Percentiles rank a stretch among this genome's conserved stretches.
These are phyloP conservation scores for Tylopilus plumbeoviolaceoides DNA, from an alignment of 768 basidiomycete species.

Conservation along the genomic window DNA sequence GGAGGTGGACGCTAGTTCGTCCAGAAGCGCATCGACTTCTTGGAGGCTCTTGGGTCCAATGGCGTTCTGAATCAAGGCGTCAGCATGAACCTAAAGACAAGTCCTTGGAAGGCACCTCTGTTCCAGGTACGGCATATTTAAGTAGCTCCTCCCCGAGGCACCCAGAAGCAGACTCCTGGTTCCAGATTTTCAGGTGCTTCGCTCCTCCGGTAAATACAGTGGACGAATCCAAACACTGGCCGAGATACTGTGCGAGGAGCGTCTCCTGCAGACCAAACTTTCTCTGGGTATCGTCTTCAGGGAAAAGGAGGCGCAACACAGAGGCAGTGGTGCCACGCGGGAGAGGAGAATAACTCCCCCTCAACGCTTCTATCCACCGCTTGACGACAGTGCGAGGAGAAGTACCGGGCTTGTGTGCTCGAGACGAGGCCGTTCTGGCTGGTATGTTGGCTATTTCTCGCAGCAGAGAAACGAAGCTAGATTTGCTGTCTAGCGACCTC, in stretches of 20 bases:
- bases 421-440: slow-evolving; percentile 17
- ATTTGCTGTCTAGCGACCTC: slow-evolving; percentile 1
- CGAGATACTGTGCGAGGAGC: slow-evolving; percentile 49
- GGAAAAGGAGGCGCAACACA: slow-evolving; percentile 77
- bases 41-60: slow-evolving; percentile 33
- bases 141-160: slow-evolving; percentile 70
- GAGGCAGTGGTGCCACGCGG: slow-evolving; percentile 51
- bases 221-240: slow-evolving; percentile 43
- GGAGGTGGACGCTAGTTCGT: slow-evolving; percentile 69
- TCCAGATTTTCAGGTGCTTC: slow-evolving; percentile 36
- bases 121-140: slow-evolving; percentile 34
- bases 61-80: slow-evolving; percentile 12
- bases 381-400: slow-evolving; percentile 39
- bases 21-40: slow-evolving; percentile 63
- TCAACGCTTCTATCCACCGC: slow-evolving; percentile 44
- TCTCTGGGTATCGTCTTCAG: slow-evolving; percentile 69
- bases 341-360: slow-evolving; percentile 42
- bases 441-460: slow-evolving; percentile 39
- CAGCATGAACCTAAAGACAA: background rate
- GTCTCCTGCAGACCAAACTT: slow-evolving; percentile 73
- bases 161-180: slow-evolving; percentile 43
- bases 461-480: slow-evolving; percentile 49
- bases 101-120: slow-evolving; percentile 25
- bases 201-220: slow-evolving; percentile 22
- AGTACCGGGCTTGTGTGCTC: slow-evolving; percentile 4